These are phyloP conservation scores for Pseudozyma hubeiensis DNA, from an alignment of 1,284 basidiomycete genomes.

Conservation along the genomic window DNA sequence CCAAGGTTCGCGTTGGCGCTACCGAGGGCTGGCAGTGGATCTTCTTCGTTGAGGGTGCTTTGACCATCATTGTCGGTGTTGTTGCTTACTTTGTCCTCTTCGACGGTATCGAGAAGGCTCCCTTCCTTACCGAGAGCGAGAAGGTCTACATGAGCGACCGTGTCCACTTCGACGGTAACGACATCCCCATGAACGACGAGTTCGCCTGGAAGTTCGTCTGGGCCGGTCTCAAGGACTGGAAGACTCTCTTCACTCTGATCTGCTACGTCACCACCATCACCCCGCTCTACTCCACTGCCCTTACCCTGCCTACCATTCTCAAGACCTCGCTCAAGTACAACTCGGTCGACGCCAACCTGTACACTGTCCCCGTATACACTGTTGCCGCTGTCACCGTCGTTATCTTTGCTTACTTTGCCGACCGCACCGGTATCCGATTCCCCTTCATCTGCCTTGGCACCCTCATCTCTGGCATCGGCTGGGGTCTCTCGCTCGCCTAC, in stretches of 20 bases:
- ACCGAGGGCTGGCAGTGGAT: constrained; percentile 46
- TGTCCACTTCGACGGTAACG: constrained; percentile 54
- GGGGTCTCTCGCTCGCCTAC: constrained; percentile 49
- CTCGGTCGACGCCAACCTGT: constrained; percentile 59
- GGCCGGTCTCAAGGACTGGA: constrained; percentile 60
- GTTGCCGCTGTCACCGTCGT: constrained; percentile 69
- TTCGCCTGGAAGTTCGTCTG: constrained; percentile 56
- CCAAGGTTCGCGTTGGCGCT: constrained; percentile 57
- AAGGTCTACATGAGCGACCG: constrained; percentile 54
- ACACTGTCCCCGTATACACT: constrained; percentile 71
- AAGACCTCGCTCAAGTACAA: constrained; percentile 57
- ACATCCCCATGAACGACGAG: constrained; percentile 58
- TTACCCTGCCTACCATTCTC: constrained; percentile 60
- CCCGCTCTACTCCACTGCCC: constrained; percentile 58
- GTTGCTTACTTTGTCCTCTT: constrained; percentile 61
- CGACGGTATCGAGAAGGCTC: constrained; percentile 48
- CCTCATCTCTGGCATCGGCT: constrained; percentile 52
- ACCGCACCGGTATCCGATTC: constrained; percentile 47
- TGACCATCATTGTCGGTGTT: constrained; percentile 70
- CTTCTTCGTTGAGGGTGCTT: constrained; percentile 73
- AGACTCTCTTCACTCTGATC: constrained; percentile 54
- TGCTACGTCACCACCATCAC: constrained; percentile 58
- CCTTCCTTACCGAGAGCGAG: constrained; percentile 54
- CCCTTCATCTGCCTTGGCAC: constrained; percentile 51
- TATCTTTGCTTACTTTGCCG: constrained; percentile 48